Conservation (phyloP, 73 alveolate species). For the Tetrahymena thermophila region DNA sequence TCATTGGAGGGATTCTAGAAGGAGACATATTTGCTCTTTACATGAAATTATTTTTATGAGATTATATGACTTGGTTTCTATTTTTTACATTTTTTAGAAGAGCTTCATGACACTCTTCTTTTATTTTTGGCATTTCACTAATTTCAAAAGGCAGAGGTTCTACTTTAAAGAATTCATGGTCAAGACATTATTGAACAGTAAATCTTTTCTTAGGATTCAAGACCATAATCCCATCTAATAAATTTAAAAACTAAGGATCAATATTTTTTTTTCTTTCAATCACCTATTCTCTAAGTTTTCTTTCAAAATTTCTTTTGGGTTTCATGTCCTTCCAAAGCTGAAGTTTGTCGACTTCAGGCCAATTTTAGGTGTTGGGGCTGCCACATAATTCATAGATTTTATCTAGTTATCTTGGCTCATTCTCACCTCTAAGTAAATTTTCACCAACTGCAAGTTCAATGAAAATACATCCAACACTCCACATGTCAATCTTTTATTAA, state of each 20-base stretch:
- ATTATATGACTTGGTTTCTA: not conserved
- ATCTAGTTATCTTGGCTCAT: constrained; percentile 78
- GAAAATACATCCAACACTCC: constrained; percentile 95
- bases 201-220: constrained; percentile 87
- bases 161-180: constrained; percentile 76
- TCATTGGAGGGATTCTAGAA: not conserved
- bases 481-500: constrained; percentile 59
- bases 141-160: constrained; percentile 65
- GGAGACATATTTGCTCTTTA: not conserved
- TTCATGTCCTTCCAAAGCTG: constrained; percentile 57
- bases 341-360: constrained; percentile 84
- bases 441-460: constrained; percentile 77
- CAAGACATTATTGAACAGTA: constrained; percentile 82
- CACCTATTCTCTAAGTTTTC: constrained; percentile 61
- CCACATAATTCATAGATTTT: constrained; percentile 91
- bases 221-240: constrained; percentile 71
- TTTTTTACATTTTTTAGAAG: constrained; percentile 69
- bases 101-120: constrained; percentile 88
- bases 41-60: not conserved
- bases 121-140: constrained; percentile 65
- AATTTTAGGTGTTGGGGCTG: constrained; percentile 71
- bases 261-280: constrained; percentile 50
- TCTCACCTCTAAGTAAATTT: constrained; percentile 70
- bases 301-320: constrained; percentile 61
- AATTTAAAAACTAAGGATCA: constrained; percentile 65